Evolutionary conservation across 495 filamentous ascomycete genomes (phyloP).

Genomic region (Trypethelium eluteriae): DNA sequence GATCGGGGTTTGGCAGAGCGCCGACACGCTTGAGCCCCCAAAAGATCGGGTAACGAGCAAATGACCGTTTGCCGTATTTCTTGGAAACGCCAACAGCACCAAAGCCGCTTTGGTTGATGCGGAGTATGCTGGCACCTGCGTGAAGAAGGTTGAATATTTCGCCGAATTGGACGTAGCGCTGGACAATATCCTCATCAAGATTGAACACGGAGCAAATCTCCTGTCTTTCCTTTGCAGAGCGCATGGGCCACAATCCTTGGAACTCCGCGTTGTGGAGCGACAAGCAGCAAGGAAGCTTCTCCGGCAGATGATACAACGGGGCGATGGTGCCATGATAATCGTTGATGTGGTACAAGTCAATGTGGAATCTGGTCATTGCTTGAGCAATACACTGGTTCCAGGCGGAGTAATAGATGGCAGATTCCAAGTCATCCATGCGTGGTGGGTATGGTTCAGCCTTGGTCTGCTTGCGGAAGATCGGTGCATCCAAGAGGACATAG

Average conservation of each 20-base stretch:
- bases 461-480: slow-evolving; percentile 62
- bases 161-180: slow-evolving; percentile 60
- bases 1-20: slow-evolving; percentile 67
- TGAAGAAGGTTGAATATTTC: slow-evolving; percentile 67
- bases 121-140: slow-evolving; percentile 64
- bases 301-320: slow-evolving; percentile 61
- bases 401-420: slow-evolving; percentile 64
- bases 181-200: slow-evolving; percentile 43
- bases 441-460: slow-evolving; percentile 60
- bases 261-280: slow-evolving; percentile 64
- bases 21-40: slow-evolving; percentile 67
- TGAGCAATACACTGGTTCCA: slow-evolving; percentile 68
- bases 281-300: slow-evolving; percentile 54
- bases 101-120: slow-evolving; percentile 66
- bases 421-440: slow-evolving; percentile 68
- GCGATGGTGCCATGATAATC: slow-evolving; percentile 72
- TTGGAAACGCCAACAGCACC: slow-evolving; percentile 67
- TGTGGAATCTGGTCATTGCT: slow-evolving; percentile 50
- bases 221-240: slow-evolving; percentile 55
- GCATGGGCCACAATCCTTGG: slow-evolving; percentile 68
- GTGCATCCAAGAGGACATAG: slow-evolving; percentile 62
- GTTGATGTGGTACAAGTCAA: slow-evolving; percentile 74
- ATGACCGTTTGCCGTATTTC: slow-evolving; percentile 69
- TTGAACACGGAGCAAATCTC: slow-evolving; percentile 70
- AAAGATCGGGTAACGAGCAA: slow-evolving; percentile 69